Percentiles rank a stretch among this genome's conserved stretches.
Conservation (phyloP, 495 filamentous ascomycete species). For the Hyaloscypha hepaticicola region DNA sequence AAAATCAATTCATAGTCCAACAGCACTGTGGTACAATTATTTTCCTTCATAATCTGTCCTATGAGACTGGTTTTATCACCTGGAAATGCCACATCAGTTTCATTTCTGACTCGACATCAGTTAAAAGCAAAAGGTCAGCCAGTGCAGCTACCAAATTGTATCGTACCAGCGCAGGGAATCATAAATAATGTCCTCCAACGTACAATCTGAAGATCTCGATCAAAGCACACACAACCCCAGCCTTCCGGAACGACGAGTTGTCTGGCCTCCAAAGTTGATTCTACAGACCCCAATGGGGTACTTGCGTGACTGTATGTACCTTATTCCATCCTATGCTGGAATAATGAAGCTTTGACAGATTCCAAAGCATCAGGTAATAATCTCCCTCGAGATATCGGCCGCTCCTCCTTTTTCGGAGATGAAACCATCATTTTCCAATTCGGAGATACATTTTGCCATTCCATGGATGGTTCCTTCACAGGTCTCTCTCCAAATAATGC, state of each 20-base stretch:
- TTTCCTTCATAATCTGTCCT: too few relatives aligned
- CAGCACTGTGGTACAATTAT: too few relatives aligned
- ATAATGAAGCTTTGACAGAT: background rate
- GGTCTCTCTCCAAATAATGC: conserved; percentile 30
- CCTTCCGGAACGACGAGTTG: background rate
- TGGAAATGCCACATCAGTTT: background rate
- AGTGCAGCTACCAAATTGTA: background rate
- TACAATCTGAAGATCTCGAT: background rate
- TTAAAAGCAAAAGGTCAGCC: background rate
- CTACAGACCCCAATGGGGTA: conserved; percentile 5
- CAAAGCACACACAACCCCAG: background rate
- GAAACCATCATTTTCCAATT: conserved; percentile 18
- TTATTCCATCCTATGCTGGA: background rate
- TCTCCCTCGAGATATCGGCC: conserved; percentile 33
- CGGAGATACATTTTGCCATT: conserved; percentile 35
- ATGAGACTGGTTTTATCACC: too few relatives aligned
- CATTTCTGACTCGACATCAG: background rate
- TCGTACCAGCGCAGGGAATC: background rate
- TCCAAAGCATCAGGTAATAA: conserved; percentile 30
- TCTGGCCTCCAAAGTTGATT: conserved; percentile 1
- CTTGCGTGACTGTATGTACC: conserved; percentile 5
- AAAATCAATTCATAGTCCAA: too few relatives aligned
- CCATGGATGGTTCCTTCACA: conserved; percentile 28
- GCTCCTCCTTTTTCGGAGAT: conserved; percentile 27
- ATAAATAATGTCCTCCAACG: background rate